Base-by-base conservation (phyloP, 2,329 filamentous ascomycete species). In the Cladosporium sphaerospermum region DNA sequence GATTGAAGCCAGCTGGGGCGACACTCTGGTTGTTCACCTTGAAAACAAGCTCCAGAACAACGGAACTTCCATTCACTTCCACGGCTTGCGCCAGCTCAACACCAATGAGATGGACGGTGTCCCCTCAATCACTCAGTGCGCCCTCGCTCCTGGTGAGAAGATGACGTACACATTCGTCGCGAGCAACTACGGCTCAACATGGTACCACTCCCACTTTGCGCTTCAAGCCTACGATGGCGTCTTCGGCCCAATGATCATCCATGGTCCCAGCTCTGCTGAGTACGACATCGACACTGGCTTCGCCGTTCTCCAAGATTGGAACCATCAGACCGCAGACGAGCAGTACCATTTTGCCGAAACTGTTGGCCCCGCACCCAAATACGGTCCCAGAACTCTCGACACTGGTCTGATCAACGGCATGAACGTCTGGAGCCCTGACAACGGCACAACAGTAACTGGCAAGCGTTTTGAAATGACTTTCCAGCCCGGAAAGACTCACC, bases 41-140 rank as follows among this genome's bases (percentile, higher is more conserved):
- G 64, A 66, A 32, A 72, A 72, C 59, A 57, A 51, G 8, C 58
- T 69, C 56, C 50, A 57, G 53, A 55, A 57, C 55, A 71, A 71
- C 52, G 69, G 70, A 1, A 79, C 69, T 0, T 75, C 75, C 1
- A 77, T 77, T 70, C 73, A 80, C 13, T 73, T 73, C 70, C 75
- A 78, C 57, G 75, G 75, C 8, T 56, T 78, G 3, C 67, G 66
- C 40, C 72, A 73, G 55, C 75, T 65, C 56, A 76, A 74, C 59
- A 80, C 75, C 1, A 82, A 82, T 61, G 63, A 71, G 32, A 70
- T 73, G 55, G 75, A 78, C 45, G 75, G 75, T 41, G 73, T 72
- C 42, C 69, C 69, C 45, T 70, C 71, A 18, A 62, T 74, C n/a
- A 75, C 72, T 0, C 71, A 76, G 49, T 76, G 72, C 58, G 69